Evolutionary conservation across 192 early-diverging fungal species (phyloP).

Genomic region (Dissophora ornata): DNA sequence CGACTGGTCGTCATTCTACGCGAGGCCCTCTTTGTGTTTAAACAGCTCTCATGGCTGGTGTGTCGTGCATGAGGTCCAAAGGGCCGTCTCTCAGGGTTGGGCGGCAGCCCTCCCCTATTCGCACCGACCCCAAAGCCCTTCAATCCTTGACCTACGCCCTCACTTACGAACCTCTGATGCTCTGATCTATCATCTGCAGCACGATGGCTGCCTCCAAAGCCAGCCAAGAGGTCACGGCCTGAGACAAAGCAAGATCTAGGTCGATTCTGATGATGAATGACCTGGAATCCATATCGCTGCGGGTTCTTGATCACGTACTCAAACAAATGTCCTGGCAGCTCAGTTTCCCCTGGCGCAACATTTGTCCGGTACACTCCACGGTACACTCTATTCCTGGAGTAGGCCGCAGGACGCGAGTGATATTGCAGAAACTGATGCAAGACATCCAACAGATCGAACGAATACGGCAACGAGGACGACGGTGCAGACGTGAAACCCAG

Average conservation of each 20-base stretch:
- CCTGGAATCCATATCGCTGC: slow-evolving; percentile 56
- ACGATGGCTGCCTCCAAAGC: slow-evolving; percentile 6
- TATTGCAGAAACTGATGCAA: slow-evolving; percentile 58
- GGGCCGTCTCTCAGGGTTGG: slow-evolving; percentile 7
- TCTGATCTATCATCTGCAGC: neutral
- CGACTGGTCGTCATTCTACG: slow-evolving; percentile 36
- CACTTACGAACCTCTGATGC: slow-evolving; percentile 1
- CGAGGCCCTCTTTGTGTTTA: slow-evolving; percentile 26
- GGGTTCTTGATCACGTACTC: slow-evolving; percentile 57
- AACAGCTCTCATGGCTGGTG: slow-evolving; percentile 42
- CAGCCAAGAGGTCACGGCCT: slow-evolving; percentile 29
- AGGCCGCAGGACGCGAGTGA: slow-evolving; percentile 58
- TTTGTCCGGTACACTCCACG: slow-evolving; percentile 58
- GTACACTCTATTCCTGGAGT: slow-evolving; percentile 64
- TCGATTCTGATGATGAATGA: slow-evolving; percentile 48
- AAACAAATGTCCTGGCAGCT: slow-evolving; percentile 51
- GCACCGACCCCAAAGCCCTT: slow-evolving; percentile 37
- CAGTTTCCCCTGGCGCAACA: slow-evolving; percentile 31
- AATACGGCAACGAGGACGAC: slow-evolving; percentile 32
- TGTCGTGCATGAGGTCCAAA: slow-evolving; percentile 36
- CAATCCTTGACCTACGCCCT: neutral
- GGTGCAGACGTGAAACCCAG: neutral
- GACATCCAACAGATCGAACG: slow-evolving; percentile 62
- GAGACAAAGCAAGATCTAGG: slow-evolving; percentile 61
- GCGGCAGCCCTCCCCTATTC: slow-evolving; percentile 16